Percentiles rank a stretch among this genome's conserved stretches.
Conservation (phyloP, 495 filamentous ascomycete species). For the Lasiosphaeriaceae sp. region DNA sequence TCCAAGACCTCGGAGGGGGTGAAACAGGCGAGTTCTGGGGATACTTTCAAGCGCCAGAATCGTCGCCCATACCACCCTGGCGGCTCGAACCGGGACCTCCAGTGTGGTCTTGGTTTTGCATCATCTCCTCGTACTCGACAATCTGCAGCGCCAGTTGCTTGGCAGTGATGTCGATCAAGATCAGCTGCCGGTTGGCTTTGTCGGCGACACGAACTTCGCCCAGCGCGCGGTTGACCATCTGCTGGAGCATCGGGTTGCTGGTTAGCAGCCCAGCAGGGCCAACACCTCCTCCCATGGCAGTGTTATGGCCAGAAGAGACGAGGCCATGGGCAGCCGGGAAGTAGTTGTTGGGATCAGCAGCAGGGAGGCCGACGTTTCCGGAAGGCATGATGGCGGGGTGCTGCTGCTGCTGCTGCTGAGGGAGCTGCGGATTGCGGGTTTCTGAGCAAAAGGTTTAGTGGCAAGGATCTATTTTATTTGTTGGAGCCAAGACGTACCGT, state of each 20-base stretch:
- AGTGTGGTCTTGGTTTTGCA: constrained; percentile 5
- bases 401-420: constrained; percentile 13
- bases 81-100: constrained; percentile 16
- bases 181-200: constrained; percentile 35
- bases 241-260: constrained; percentile 34
- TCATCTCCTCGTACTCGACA: constrained; percentile 37
- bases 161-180: constrained; percentile 38
- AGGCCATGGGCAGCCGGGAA: constrained; percentile 18
- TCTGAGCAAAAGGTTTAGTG: too few relatives aligned
- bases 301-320: constrained; percentile 1
- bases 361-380: constrained; percentile 18
- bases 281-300: constrained; percentile 11
- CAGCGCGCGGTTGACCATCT: constrained; percentile 36
- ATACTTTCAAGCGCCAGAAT: constrained; percentile 17
- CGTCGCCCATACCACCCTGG: constrained; percentile 27
- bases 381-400: constrained; percentile 18
- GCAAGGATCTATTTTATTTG: too few relatives aligned
- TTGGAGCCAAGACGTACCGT: constrained; percentile 43
- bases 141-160: constrained; percentile 44
- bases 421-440: constrained; percentile 22
- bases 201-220: constrained; percentile 38
- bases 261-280: constrained; percentile 24
- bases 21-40: neutral
- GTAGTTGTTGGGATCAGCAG: constrained; percentile 18
- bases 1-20: too few relatives aligned